A percentile compares a stretch with the other conserved stretches of the same genome.
Conservation (phyloP, 2,329 filamentous ascomycete genomes). For the Chaetomium olivaceum region DNA sequence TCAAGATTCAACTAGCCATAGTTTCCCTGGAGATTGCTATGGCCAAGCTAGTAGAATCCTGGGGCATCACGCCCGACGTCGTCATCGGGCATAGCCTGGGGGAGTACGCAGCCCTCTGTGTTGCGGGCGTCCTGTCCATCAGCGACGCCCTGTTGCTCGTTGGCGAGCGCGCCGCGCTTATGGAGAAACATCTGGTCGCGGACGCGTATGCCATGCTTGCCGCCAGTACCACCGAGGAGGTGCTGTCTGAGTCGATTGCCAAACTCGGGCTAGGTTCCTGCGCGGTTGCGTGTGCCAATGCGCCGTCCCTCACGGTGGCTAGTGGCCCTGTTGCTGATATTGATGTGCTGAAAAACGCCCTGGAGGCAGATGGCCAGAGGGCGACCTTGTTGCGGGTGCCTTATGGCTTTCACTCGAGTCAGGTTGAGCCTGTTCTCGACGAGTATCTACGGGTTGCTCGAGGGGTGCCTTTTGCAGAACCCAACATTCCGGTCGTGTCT, state of each 20-base stretch:
- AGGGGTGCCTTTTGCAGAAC: neutral
- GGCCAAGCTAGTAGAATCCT: neutral
- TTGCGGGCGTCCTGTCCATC: neutral
- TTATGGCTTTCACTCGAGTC: slow-evolving; percentile 1
- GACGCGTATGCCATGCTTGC: slow-evolving; percentile 64
- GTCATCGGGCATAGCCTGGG: slow-evolving; percentile 11
- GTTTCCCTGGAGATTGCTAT: slow-evolving; percentile 2
- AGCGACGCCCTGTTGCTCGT: slow-evolving; percentile 38
- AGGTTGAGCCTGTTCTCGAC: neutral
- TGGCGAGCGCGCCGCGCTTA: slow-evolving; percentile 66
- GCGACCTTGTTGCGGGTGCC: neutral
- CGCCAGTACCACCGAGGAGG: slow-evolving; percentile 32
- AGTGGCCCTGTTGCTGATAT: neutral
- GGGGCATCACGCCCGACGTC: slow-evolving; percentile 1
- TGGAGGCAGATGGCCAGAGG: neutral
- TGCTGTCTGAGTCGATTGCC: neutral
- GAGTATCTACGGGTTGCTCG: neutral
- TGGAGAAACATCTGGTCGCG: slow-evolving; percentile 63
- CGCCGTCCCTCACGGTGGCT: neutral
- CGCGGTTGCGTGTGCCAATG: neutral
- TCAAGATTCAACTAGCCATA: neutral
- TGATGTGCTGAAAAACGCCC: neutral
- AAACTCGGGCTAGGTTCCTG: neutral
- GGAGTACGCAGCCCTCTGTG: slow-evolving; percentile 2
- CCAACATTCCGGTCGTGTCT: neutral